Percentiles rank a stretch among this genome's conserved stretches.
These are phyloP conservation scores for Roridomyces roridus DNA, from an alignment of 768 basidiomycete genomes.

Conservation along the genomic window DNA sequence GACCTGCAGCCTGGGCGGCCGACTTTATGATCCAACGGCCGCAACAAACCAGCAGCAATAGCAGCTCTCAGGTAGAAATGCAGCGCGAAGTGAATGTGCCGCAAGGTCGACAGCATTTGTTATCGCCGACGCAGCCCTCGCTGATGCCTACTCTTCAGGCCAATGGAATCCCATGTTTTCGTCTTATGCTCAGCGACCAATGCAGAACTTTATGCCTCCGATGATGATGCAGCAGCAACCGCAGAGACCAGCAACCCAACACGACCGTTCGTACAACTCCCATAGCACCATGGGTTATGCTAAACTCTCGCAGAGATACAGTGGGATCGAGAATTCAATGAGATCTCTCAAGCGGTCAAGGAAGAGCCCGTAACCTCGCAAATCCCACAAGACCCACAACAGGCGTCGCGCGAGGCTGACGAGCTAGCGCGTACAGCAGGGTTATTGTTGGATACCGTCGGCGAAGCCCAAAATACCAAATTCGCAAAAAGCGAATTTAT, in stretches of 20 bases:
- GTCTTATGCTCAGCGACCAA: slow-evolving; percentile 45
- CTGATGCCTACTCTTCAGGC: slow-evolving; percentile 29
- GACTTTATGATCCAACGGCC: slow-evolving; percentile 55
- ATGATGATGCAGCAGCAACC: slow-evolving; percentile 28
- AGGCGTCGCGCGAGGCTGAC: slow-evolving; percentile 52
- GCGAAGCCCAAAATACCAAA: slow-evolving; percentile 80
- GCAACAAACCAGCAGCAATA: slow-evolving; percentile 2
- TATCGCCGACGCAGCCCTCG: too few species aligned
- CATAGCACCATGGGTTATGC: neutral
- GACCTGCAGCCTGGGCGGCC: slow-evolving; percentile 59
- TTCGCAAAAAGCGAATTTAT: slow-evolving; percentile 87
- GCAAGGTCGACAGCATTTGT: slow-evolving; percentile 2
- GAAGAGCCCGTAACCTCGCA: slow-evolving; percentile 25
- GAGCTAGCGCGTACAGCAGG: slow-evolving; percentile 85
- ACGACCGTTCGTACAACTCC: slow-evolving; percentile 44
- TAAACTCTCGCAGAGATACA: slow-evolving; percentile 40
- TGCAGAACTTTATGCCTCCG: slow-evolving; percentile 36
- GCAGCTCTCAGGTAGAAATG: slow-evolving; percentile 5
- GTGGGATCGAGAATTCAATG: slow-evolving; percentile 74
- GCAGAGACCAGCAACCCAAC: slow-evolving; percentile 35
- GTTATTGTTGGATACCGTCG: slow-evolving; percentile 75
- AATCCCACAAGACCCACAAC: slow-evolving; percentile 29
- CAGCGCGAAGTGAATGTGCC: slow-evolving; percentile 17
- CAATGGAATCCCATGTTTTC: slow-evolving; percentile 48
- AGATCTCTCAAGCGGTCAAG: slow-evolving; percentile 40